These are phyloP conservation scores for Pinus tabuliformis DNA, from an alignment of 75 land plant genomes.

Conservation along the genomic window DNA sequence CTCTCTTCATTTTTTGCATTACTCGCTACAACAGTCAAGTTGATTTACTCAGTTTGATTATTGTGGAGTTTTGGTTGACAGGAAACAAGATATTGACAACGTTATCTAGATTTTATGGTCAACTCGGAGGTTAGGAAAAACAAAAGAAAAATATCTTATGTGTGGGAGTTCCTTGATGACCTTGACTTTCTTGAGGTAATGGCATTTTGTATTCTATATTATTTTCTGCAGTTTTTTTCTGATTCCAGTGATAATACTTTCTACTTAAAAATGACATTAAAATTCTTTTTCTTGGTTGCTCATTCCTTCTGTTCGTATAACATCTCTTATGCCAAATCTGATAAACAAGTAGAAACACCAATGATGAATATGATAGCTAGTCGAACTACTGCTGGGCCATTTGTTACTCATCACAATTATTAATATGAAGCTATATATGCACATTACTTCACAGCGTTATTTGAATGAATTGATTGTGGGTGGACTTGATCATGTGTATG, in stretches of 20 bases:
- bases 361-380: slow-evolving; percentile 99
- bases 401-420: slow-evolving; percentile 97
- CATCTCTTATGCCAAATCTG: background rate
- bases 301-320: background rate
- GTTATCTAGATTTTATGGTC: slow-evolving; percentile 89
- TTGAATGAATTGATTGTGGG: slow-evolving; percentile 90
- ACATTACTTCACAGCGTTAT: slow-evolving; percentile 91
- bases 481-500: slow-evolving; percentile 90
- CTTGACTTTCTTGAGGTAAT: slow-evolving; percentile 82
- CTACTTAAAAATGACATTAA: background rate
- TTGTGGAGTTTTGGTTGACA: slow-evolving; percentile 17
- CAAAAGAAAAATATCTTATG: slow-evolving; percentile 57
- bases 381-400: slow-evolving; percentile 93
- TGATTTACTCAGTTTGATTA: background rate
- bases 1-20: background rate
- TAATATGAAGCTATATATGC: slow-evolving; percentile 82
- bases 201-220: background rate
- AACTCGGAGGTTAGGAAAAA: slow-evolving; percentile 72
- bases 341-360: slow-evolving; percentile 88
- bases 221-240: slow-evolving; percentile 2
- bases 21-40: background rate
- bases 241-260: slow-evolving; percentile 14
- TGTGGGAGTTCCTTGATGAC: slow-evolving; percentile 64
- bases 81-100: slow-evolving; percentile 94
- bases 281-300: background rate